These are phyloP conservation scores for Clitopilus passeckerianus DNA, from an alignment of 768 basidiomycete species.

Conservation along the genomic window DNA sequence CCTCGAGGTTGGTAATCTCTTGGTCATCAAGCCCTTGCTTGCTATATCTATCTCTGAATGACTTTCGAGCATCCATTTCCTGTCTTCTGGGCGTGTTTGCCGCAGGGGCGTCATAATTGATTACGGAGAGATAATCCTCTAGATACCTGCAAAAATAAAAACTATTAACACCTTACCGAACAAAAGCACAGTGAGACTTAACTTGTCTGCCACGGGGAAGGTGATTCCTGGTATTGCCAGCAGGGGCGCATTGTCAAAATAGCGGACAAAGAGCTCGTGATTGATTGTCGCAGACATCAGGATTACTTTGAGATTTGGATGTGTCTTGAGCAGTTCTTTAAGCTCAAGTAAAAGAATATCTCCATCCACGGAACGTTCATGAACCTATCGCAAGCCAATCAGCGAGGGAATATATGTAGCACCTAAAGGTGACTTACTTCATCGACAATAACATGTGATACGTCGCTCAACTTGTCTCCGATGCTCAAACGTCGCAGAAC, in stretches of 20 bases:
- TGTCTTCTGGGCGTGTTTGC: conserved; percentile 26
- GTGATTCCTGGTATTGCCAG: conserved; percentile 82
- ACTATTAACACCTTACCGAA: background rate
- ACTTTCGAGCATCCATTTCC: conserved; percentile 40
- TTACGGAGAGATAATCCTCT: conserved; percentile 65
- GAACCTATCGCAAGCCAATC: conserved; percentile 51
- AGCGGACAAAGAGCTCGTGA: conserved; percentile 75
- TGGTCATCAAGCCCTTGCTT: conserved; percentile 49
- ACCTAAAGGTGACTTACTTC: conserved; percentile 47
- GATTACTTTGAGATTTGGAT: conserved; percentile 69
- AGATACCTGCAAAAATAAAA: conserved; percentile 52
- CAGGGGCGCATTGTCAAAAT: conserved; percentile 79
- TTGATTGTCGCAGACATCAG: conserved; percentile 97
- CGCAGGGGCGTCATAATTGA: conserved; percentile 49
- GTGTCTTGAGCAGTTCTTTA: conserved; percentile 62
- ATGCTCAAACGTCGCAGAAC: conserved; percentile 72
- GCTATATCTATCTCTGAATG: conserved; percentile 43
- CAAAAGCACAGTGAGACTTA: conserved; percentile 13
- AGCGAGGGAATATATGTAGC: background rate
- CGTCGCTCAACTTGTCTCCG: conserved; percentile 62
- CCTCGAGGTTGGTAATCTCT: conserved; percentile 50
- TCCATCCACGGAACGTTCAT: conserved; percentile 88
- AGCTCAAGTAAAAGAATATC: conserved; percentile 87
- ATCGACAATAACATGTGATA: conserved; percentile 87
- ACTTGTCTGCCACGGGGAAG: conserved; percentile 75